Evolutionary conservation across 2,329 filamentous ascomycete species (phyloP), one percentile per base, ranked within the genome.

Genomic region (Delphinella strobiligena): DNA sequence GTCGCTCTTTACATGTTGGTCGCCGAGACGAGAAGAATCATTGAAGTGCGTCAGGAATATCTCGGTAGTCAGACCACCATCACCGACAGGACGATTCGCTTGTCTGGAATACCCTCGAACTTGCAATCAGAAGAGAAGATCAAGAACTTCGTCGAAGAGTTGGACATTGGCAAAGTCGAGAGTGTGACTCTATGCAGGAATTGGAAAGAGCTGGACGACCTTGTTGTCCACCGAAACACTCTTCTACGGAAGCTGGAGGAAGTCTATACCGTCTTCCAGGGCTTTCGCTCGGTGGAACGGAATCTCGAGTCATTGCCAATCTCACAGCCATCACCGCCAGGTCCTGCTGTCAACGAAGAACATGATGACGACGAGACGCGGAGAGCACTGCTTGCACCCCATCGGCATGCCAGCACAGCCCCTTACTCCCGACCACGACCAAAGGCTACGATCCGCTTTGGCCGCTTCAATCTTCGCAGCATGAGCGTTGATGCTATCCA

Each of bases 1-100:
- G 63, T 96, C 31, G 82, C 84, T 0, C 66, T 95, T 10, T 93
- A 88, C 56, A 74, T 89, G 49, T 78, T 96, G 51, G 77, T 89
- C 43, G 72, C 73, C 31, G 81, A 94, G 61, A 96, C 91, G 0
- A 76, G 81, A 49, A 81, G 78, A 43, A 81, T 98, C 38, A 93
- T 96, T 47, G 75, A 80, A 41, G 74, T 89, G 19, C 72, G 91
- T 17, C 91, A 98, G 59, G 78, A 87, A 43, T 98, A 95, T 55
- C 71, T 98, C 8, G 91, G 91, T 10, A 86, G 80, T 16, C 89
- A 96, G 60, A 88, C 83, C 0, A 96, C 89, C n/a, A 76, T 95
- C 37, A 96, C 91, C 1, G 91, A 98, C 61, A 78, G 88, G 22
- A 98, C 91, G 0, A 88, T 98, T 52, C 80, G 86, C 17, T 64